A percentile compares a stretch with the other conserved stretches of the same genome.
phyloP scores from a whole-genome alignment of 495 filamentous ascomycete species.

The Podospora didyma region DNA sequence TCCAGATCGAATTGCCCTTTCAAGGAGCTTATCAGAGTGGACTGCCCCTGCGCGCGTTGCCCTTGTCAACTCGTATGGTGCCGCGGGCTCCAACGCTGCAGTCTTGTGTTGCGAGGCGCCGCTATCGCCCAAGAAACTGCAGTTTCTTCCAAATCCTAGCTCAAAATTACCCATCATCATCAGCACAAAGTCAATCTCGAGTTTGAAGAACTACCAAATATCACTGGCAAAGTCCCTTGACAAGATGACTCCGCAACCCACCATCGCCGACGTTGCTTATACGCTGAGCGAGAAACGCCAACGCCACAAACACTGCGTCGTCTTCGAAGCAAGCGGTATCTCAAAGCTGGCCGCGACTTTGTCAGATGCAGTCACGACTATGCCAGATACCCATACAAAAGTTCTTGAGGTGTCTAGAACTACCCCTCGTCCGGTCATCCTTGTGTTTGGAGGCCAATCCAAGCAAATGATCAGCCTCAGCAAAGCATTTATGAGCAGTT shows the following conservation, averaged over 20 bases:
- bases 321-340: neutral
- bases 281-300: neutral
- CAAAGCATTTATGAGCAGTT: conserved; percentile 26
- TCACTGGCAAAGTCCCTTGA: neutral
- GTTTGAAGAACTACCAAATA: neutral
- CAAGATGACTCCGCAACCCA: neutral
- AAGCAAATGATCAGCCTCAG: conserved; percentile 34
- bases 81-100: conserved; percentile 45
- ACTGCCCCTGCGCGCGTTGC: conserved; percentile 27
- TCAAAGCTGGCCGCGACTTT: neutral
- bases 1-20: conserved; percentile 24
- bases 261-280: neutral
- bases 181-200: neutral
- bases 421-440: conserved; percentile 27
- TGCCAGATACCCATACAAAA: neutral
- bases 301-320: neutral
- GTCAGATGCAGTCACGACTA: neutral
- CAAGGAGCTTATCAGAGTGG: conserved; percentile 22
- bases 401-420: neutral
- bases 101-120: conserved; percentile 31
- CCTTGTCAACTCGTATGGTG: conserved; percentile 52
- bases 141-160: no score
- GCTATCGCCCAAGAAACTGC: neutral
- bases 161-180: neutral
- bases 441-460: conserved; percentile 49